Conservation (phyloP, 495 filamentous ascomycete species). For the Cladorrhinum samala region DNA sequence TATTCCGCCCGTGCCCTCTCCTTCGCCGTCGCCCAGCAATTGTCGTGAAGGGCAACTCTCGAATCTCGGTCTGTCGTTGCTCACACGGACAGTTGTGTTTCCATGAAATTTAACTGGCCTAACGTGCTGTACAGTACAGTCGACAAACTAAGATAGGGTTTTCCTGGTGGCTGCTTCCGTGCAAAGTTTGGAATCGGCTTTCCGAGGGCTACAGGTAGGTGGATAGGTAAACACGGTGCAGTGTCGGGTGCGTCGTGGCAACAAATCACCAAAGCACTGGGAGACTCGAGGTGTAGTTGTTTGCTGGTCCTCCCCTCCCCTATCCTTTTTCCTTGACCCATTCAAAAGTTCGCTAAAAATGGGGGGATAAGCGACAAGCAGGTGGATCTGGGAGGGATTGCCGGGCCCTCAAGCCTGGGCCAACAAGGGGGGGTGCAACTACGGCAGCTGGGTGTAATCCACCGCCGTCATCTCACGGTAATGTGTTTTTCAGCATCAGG, state of each 20-base stretch:
- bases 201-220: too few species aligned
- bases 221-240: too few species aligned
- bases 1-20: background rate
- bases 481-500: background rate
- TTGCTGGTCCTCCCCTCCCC: background rate
- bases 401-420: background rate
- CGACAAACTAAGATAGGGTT: background rate
- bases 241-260: too few species aligned
- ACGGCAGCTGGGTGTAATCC: too few species aligned
- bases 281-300: background rate
- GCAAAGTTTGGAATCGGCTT: too few species aligned
- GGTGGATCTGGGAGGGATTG: background rate
- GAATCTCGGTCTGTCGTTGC: background rate
- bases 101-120: background rate
- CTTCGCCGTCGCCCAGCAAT: background rate
- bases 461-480: constrained; percentile 1
- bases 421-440: background rate
- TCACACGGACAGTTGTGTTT: background rate
- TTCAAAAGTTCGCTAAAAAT: background rate
- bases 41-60: background rate
- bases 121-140: background rate
- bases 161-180: too few species aligned
- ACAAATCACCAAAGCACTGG: background rate
- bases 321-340: background rate
- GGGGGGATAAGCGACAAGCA: background rate